Evolutionary conservation across 495 filamentous ascomycete genomes (phyloP).

Genomic region (Elasticomyces elasticus): DNA sequence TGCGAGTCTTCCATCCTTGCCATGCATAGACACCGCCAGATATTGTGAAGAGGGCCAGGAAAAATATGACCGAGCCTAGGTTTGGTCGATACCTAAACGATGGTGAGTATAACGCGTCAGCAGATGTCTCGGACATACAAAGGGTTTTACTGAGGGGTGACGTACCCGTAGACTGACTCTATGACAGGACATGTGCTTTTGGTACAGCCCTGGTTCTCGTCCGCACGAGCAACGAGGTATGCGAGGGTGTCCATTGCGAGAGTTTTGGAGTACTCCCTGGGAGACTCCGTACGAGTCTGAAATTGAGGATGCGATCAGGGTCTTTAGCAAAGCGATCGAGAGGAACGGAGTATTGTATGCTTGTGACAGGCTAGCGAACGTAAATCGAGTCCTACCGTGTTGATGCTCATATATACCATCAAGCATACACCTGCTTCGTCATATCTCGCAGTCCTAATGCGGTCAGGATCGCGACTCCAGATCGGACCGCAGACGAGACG

Average conservation of each 20-base stretch:
- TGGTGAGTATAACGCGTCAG: too few species aligned
- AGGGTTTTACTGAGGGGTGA: too few species aligned
- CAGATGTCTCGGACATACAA: too few species aligned
- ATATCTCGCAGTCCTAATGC: neutral
- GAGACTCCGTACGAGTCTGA: too few species aligned
- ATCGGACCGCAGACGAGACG: neutral
- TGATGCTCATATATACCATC: neutral
- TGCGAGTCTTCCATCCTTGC: slow-evolving; percentile 11
- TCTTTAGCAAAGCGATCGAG: neutral
- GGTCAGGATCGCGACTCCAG: neutral
- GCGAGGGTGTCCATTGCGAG: slow-evolving; percentile 7
- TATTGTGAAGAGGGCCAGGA: slow-evolving; percentile 22
- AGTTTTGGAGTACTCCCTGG: too few species aligned
- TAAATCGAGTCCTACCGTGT: neutral
- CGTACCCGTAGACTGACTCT: slow-evolving; percentile 18
- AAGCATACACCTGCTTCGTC: neutral
- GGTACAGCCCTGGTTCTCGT: slow-evolving; percentile 16
- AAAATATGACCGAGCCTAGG: slow-evolving; percentile 18
- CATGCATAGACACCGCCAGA: slow-evolving; percentile 9
- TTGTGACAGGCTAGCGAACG: neutral
- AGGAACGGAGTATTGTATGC: neutral
- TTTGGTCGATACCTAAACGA: slow-evolving; percentile 12
- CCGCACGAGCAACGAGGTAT: neutral
- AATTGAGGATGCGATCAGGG: too few species aligned
- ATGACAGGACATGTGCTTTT: slow-evolving; percentile 6